These are phyloP conservation scores for Stachybotrys chlorohalonatus DNA, from an alignment of 2,329 filamentous ascomycete genomes.

Conservation along the genomic window DNA sequence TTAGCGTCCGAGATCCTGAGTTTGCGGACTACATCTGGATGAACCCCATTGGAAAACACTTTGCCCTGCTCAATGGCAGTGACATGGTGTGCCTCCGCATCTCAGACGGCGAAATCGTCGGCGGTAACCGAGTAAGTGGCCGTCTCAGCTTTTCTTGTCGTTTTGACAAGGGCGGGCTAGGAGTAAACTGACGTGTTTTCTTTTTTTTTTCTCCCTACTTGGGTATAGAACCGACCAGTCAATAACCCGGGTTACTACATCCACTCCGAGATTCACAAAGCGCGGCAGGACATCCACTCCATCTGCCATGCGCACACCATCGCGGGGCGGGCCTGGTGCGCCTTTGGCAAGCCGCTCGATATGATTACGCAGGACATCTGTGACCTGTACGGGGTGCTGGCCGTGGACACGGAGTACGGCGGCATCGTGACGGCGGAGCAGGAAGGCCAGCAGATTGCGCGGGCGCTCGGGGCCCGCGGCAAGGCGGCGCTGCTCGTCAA, in stretches of 20 bases:
- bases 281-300: conserved; percentile 54
- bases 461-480: conserved; percentile 46
- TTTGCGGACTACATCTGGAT: conserved; percentile 58
- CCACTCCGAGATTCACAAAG: conserved; percentile 59
- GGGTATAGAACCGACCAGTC: conserved; percentile 36
- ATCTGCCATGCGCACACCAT: conserved; percentile 62
- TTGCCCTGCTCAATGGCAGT: conserved; percentile 54
- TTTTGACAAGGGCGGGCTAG: not conserved
- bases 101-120: conserved; percentile 48
- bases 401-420: conserved; percentile 51
- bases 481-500: conserved; percentile 60
- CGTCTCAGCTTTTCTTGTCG: not conserved
- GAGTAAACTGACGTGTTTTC: not conserved
- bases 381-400: conserved; percentile 53
- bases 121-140: conserved; percentile 41
- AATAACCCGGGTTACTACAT: conserved; percentile 65
- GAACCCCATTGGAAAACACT: conserved; percentile 58
- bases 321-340: conserved; percentile 58
- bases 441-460: conserved; percentile 56
- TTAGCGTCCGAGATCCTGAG: conserved; percentile 58
- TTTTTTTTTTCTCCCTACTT: not conserved
- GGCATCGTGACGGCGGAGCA: conserved; percentile 48
- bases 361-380: conserved; percentile 64
- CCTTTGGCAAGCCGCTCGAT: conserved; percentile 55
- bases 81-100: conserved; percentile 60